Base-by-base conservation (phyloP, 805 yeast genomes). In the Starmerella khaoyaiensis region DNA sequence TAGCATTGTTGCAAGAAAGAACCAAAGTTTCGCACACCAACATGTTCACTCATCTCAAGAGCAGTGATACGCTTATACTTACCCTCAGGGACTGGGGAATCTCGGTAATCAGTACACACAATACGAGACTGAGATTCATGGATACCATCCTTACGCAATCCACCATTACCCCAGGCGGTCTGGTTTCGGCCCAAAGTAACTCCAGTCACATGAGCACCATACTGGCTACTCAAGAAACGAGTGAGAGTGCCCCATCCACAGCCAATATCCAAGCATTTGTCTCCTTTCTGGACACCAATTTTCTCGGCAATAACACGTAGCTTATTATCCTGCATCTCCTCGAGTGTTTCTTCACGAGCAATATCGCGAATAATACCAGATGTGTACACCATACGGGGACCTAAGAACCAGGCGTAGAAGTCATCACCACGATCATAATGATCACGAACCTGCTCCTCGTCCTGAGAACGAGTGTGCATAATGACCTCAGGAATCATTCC, bases 161-260 rank as follows among this genome's bases (percentile, higher is more conserved):
- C 72, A 31, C 64, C 67, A 52, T 74, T 84, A 56, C 95, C 94
- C 79, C 83, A 83, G 51, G 75, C 71, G 50, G 94, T 83, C 65
- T 83, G 95, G 65, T 83, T 83, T 56, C 69, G 76, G 56, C 95
- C 94, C 45, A 83, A 68, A 30, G 95, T 83, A 52, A 83, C 65
- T 64, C 94, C 95, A 38, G 94, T 83, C 42, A 79, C 93, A 37
- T 71, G 60, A 31, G 94, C 94, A 42, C 86, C 93, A 53, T 77
- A 76, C 56, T 77, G 74, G 45, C 75, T 70, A 3, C 93, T 79
- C 21, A 90, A 84, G 59, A 67, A 82, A 21, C 87, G 68, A 32
- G 93, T 83, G 55, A 86, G 68, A 35, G 95, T 79, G 56, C 95
- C 95, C 95, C 95, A 83, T 51, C 95, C 95, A 62, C 94, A 83